Evolutionary conservation across 1,139 yeast genomes (phyloP), one percentile per base, ranked within the genome.

Genomic region (Blastobotrys serpentis): DNA sequence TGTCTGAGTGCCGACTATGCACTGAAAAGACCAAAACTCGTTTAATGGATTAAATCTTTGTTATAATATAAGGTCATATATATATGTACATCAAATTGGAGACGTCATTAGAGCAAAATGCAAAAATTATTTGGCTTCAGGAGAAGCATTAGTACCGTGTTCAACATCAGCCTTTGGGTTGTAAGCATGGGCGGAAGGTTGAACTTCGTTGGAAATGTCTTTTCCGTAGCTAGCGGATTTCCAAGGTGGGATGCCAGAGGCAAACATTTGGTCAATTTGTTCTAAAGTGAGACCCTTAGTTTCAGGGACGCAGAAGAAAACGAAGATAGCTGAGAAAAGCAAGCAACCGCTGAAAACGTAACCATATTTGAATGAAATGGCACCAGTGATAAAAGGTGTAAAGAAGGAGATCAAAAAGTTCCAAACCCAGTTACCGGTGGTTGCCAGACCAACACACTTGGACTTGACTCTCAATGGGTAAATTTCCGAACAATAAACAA

Each of bases 391-490:
- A 67, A 73, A 48, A 69, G 73, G 59, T 30, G 77, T 73, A 57
- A 74, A 73, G 70, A 73, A 71, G 38, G 77, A 78, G 61, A 77
- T 70, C 51, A 79, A 77, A 44, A 86, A 86, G 62, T 88, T 88
- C 71, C 82, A 81, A 41, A 84, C 54, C 95, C 95, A 86, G 71
- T 86, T 86, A 30, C 86, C 79, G 22, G 86, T 86, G 38, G 80
- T 74, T 46, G 90, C 61, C 39, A 58, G 51, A 83, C 90, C 82
- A 74, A 86, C 84, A 52, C 88, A 87, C 71, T 84, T 83, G 29
- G 90, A 79, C 70, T 92, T 79, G 56, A 86, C 82, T 61, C 90
- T 80, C 56, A 85, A 74, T 47, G 95, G 90, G 68, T 80, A 86
- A 40, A 85, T 74, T 69, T 87, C 96, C 34, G 92, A 83, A 48